Conservation (phyloP, 805 yeast species). For the Isabelozyma rhagii region DNA sequence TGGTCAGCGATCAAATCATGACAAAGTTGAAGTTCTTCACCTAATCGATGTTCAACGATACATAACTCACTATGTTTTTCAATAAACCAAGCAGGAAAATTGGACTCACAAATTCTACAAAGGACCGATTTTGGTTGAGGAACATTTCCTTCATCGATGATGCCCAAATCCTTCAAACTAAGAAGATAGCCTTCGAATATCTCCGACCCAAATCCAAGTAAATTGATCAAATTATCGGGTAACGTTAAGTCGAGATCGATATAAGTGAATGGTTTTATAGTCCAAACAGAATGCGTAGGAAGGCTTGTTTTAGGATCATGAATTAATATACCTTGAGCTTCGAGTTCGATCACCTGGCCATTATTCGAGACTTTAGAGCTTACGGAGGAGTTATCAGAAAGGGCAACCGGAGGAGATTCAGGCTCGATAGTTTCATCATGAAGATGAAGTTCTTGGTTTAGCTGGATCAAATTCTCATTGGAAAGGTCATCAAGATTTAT, state of each 20-base stretch:
- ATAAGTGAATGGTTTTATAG: conserved; percentile 72
- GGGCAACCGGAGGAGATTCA: neutral
- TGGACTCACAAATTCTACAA: conserved; percentile 89
- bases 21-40: conserved; percentile 66
- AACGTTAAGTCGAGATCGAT: conserved; percentile 63
- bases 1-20: conserved; percentile 82
- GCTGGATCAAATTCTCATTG: neutral
- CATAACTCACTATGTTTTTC: conserved; percentile 90
- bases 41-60: conserved; percentile 76
- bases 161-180: conserved; percentile 59
- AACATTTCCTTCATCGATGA: conserved; percentile 58
- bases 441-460: neutral
- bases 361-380: conserved; percentile 45
- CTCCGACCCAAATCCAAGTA: conserved; percentile 86
- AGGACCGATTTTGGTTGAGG: conserved; percentile 81
- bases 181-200: conserved; percentile 73
- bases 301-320: conserved; percentile 53
- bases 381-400: neutral
- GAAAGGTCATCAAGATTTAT: conserved; percentile 2
- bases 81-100: conserved; percentile 94
- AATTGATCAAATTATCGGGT: conserved; percentile 65
- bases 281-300: conserved; percentile 91
- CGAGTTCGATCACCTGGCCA: conserved; percentile 67
- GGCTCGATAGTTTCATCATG: neutral
- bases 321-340: conserved; percentile 90